Evolutionary conservation across 345 rosid genomes (phyloP).

Genomic region (Rhodamnia rubescens): DNA sequence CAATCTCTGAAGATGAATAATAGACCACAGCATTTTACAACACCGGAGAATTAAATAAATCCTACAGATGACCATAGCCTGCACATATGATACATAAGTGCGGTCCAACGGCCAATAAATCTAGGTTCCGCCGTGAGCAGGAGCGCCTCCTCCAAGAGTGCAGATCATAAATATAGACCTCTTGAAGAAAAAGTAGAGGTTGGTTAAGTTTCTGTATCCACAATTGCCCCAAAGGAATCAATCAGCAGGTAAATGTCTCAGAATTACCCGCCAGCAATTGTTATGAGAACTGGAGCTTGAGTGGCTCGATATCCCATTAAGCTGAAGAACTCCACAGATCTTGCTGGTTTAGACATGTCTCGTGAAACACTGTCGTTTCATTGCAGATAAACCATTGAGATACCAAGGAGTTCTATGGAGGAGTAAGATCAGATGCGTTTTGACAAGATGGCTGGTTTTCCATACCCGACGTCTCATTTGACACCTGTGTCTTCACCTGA

Average conservation of each 20-base stretch:
- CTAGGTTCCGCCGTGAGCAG: not conserved
- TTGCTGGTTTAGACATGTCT: not conserved
- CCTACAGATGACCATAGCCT: not conserved
- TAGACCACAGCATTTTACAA: not conserved
- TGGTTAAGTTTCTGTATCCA: not conserved
- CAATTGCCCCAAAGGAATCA: not conserved
- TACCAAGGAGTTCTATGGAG: not conserved
- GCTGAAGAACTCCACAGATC: not conserved
- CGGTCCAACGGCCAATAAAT: not conserved
- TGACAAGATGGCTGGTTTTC: conserved; percentile 2
- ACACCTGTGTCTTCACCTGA: conserved; percentile 33
- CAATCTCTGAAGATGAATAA: not conserved
- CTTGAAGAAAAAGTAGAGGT: not conserved
- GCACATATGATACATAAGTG: not conserved
- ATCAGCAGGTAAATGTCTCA: not conserved
- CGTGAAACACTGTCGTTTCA: not conserved
- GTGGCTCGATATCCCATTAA: not conserved
- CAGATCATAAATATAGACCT: not conserved
- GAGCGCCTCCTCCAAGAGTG: not conserved
- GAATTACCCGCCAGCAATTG: not conserved
- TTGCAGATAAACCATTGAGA: not conserved
- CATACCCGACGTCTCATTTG: conserved; percentile 7
- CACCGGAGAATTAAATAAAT: not conserved
- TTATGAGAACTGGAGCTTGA: not conserved
- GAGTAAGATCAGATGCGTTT: not conserved